A percentile compares a stretch with the other conserved stretches of the same genome.
Evolutionary conservation across 2,329 filamentous ascomycete genomes (phyloP).

Genomic region (Diatrype stigma): DNA sequence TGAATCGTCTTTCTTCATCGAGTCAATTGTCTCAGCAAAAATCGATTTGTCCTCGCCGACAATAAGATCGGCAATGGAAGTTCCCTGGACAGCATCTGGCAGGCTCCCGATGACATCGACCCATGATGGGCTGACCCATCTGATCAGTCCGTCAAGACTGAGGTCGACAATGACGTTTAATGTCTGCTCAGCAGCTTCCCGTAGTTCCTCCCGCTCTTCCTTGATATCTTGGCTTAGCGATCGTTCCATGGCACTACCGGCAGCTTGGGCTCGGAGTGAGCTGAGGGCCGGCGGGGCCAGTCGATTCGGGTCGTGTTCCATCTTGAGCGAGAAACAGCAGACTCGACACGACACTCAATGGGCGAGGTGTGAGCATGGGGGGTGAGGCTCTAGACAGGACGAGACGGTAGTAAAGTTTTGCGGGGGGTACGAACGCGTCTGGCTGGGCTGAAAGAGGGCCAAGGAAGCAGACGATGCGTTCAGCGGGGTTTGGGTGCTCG

Average conservation of each 20-base stretch:
- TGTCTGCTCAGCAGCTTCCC: slow-evolving; percentile 92
- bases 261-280: slow-evolving; percentile 46
- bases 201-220: slow-evolving; percentile 88
- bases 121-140: slow-evolving; percentile 98
- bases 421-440: slow-evolving; percentile 23
- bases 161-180: slow-evolving; percentile 95
- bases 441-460: not conserved
- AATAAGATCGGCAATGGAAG: slow-evolving; percentile 74
- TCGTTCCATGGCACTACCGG: slow-evolving; percentile 51
- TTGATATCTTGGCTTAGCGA: slow-evolving; percentile 84
- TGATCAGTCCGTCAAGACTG: slow-evolving; percentile 81
- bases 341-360: slow-evolving; percentile 21
- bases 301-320: slow-evolving; percentile 41
- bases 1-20: slow-evolving; percentile 89
- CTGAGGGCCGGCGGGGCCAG: slow-evolving; percentile 52
- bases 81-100: slow-evolving; percentile 68
- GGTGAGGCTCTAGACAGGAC: slow-evolving; percentile 3
- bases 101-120: slow-evolving; percentile 82
- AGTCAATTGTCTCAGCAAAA: slow-evolving; percentile 80
- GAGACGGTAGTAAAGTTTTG: slow-evolving; percentile 9
- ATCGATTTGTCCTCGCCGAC: slow-evolving; percentile 71
- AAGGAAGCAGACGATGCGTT: slow-evolving; percentile 14
- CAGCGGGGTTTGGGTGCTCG: slow-evolving; percentile 5
- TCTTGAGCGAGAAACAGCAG: slow-evolving; percentile 30
- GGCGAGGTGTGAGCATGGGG: slow-evolving; percentile 31